Percentiles rank a stretch among this genome's conserved stretches.
These are phyloP conservation scores for Phytophthora meadii DNA, from an alignment of 352 stramenopile species.

Conservation along the genomic window DNA sequence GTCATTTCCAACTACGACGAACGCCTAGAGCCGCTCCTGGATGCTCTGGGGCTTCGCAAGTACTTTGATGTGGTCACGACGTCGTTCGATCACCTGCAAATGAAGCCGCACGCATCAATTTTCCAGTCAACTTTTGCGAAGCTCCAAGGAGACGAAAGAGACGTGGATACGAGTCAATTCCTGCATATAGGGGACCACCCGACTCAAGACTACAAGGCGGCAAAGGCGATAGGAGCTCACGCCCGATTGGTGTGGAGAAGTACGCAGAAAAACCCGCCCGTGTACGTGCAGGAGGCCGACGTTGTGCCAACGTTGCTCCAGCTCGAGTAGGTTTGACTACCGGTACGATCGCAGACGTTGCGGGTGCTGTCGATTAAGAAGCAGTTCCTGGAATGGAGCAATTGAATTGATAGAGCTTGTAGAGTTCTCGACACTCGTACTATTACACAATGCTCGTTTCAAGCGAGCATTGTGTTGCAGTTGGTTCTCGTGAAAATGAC, in stretches of 20 bases:
- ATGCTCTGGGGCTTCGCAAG: slow-evolving; percentile 44
- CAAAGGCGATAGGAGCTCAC: slow-evolving; percentile 42
- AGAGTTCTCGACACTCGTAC: too few relatives aligned
- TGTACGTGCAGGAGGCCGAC: slow-evolving; percentile 5
- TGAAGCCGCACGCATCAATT: slow-evolving; percentile 67
- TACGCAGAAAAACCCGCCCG: not conserved
- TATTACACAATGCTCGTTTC: too few relatives aligned
- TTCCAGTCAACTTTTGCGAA: slow-evolving; percentile 60
- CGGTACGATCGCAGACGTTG: too few relatives aligned
- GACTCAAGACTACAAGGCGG: slow-evolving; percentile 60
- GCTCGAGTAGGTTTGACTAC: slow-evolving; percentile 5
- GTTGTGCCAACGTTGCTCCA: slow-evolving; percentile 36
- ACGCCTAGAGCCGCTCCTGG: slow-evolving; percentile 56
- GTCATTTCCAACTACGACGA: slow-evolving; percentile 88
- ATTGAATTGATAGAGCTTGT: too few relatives aligned
- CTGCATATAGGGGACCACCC: slow-evolving; percentile 75
- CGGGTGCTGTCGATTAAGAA: too few relatives aligned
- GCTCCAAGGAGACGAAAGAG: slow-evolving; percentile 17
- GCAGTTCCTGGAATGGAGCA: too few relatives aligned
- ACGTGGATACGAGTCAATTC: slow-evolving; percentile 23
- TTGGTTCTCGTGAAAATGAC: too few relatives aligned
- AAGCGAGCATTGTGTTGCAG: too few relatives aligned
- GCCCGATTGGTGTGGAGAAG: slow-evolving; percentile 52
- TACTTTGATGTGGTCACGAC: slow-evolving; percentile 68
- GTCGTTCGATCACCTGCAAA: slow-evolving; percentile 52